Evolutionary conservation across 2,329 filamentous ascomycete genomes (phyloP).

Genomic region (Aspergillus pseudoterreus): DNA sequence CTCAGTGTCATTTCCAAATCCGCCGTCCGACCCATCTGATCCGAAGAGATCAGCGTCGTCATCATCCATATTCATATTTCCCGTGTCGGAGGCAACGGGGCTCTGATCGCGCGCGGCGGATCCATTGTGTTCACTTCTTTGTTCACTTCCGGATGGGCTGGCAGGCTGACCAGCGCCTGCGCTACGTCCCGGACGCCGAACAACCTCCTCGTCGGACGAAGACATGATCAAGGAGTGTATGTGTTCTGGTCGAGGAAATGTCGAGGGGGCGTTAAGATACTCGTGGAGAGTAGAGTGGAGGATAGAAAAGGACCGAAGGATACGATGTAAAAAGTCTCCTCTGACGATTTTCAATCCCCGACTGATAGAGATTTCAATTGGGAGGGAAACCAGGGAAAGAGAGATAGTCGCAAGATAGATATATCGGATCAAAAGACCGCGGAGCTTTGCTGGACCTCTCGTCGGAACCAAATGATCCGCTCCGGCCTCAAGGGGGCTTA

Average conservation of each 20-base stretch:
- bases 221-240: conserved; percentile 24
- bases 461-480: conserved; percentile 22
- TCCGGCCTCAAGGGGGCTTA: conserved; percentile 20
- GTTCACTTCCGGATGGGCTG: conserved; percentile 21
- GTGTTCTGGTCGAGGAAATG: background rate
- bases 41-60: conserved; percentile 46
- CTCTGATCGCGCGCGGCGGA: conserved; percentile 17
- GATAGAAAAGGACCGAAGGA: background rate
- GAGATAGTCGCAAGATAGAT: background rate
- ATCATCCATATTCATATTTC: conserved; percentile 32
- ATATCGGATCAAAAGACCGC: background rate
- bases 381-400: background rate
- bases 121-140: conserved; percentile 21
- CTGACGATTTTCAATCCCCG: background rate
- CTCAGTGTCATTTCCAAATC: conserved; percentile 30
- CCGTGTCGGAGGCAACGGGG: conserved; percentile 25
- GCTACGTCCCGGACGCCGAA: conserved; percentile 32
- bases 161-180: conserved; percentile 18
- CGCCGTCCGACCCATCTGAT: conserved; percentile 42
- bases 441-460: conserved; percentile 5
- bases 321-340: background rate
- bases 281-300: background rate
- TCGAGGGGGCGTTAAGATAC: background rate
- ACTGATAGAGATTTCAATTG: background rate
- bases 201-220: conserved; percentile 36